Conservation (phyloP, 129 eudicot genomes). For the Cynara cardunculus region DNA sequence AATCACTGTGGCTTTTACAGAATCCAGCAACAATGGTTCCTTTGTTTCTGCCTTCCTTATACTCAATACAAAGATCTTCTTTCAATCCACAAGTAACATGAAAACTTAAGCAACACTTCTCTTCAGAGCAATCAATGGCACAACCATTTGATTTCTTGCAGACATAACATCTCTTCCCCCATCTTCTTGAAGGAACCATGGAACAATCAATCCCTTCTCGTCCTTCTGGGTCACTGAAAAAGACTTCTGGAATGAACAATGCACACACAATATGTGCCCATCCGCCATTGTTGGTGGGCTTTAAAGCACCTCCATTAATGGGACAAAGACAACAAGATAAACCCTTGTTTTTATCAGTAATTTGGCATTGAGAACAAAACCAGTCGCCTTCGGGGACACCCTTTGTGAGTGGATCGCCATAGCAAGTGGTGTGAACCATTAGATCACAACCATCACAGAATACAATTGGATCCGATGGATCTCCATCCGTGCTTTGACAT, state of each 20-base stretch:
- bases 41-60: slow-evolving; percentile 56
- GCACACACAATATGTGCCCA: slow-evolving; percentile 97
- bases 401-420: slow-evolving; percentile 57
- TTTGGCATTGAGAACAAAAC: slow-evolving; percentile 62
- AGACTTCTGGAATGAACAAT: slow-evolving; percentile 77
- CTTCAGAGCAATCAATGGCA: slow-evolving; percentile 82
- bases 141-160: slow-evolving; percentile 55
- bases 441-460: slow-evolving; percentile 87
- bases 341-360: background rate
- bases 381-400: slow-evolving; percentile 88
- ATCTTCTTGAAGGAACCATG: slow-evolving; percentile 48
- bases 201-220: slow-evolving; percentile 71
- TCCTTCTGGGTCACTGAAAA: slow-evolving; percentile 64
- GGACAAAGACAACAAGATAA: slow-evolving; percentile 65
- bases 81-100: slow-evolving; percentile 90
- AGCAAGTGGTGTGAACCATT: slow-evolving; percentile 83
- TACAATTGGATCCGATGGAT: slow-evolving; percentile 76
- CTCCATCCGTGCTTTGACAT: slow-evolving; percentile 83
- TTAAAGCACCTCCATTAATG: slow-evolving; percentile 59
- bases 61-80: slow-evolving; percentile 74
- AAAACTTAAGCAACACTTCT: slow-evolving; percentile 64
- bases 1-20: slow-evolving; percentile 56
- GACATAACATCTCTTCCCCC: slow-evolving; percentile 53
- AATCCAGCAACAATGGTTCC: slow-evolving; percentile 83
- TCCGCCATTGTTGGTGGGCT: slow-evolving; percentile 50